Conservation (phyloP, 83 land plant species). For the Picea abies region DNA sequence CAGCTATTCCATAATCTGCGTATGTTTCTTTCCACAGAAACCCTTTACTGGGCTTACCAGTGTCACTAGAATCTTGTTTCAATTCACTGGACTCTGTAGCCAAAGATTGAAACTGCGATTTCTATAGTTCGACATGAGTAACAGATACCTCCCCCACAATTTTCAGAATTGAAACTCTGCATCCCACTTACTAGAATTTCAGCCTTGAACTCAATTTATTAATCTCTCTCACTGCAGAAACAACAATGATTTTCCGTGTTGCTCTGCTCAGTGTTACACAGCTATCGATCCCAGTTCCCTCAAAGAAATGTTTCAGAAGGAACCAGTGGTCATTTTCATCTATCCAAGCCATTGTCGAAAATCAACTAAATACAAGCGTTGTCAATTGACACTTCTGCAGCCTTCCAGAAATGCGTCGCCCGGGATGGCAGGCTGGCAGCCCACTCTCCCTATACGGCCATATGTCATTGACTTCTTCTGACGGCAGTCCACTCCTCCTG, state of each 20-base stretch:
- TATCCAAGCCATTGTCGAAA: slow-evolving; percentile 72
- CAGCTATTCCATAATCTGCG: not conserved
- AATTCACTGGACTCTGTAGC: slow-evolving; percentile 5
- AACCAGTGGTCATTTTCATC: slow-evolving; percentile 60
- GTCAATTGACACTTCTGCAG: slow-evolving; percentile 36
- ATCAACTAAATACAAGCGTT: too few relatives aligned
- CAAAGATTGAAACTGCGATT: not conserved
- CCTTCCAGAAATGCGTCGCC: too few relatives aligned
- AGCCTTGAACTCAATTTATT: slow-evolving; percentile 29
- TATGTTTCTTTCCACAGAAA: not conserved
- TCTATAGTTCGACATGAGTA: not conserved
- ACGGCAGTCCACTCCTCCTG: too few relatives aligned
- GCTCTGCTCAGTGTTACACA: slow-evolving; percentile 2
- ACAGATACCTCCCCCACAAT: slow-evolving; percentile 18
- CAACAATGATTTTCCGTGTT: not conserved
- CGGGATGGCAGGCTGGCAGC: too few relatives aligned
- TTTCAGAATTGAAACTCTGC: slow-evolving; percentile 28
- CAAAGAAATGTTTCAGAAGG: slow-evolving; percentile 46
- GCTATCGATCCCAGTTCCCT: not conserved
- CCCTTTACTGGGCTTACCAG: not conserved
- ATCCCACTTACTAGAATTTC: slow-evolving; percentile 43
- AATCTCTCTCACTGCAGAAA: slow-evolving; percentile 16
- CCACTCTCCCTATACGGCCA: too few relatives aligned
- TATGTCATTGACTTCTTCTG: too few relatives aligned
- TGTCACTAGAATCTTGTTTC: slow-evolving; percentile 9